Evolutionary conservation across 2,329 filamentous ascomycete genomes (phyloP).

Genomic region (Exophiala aquamarina): DNA sequence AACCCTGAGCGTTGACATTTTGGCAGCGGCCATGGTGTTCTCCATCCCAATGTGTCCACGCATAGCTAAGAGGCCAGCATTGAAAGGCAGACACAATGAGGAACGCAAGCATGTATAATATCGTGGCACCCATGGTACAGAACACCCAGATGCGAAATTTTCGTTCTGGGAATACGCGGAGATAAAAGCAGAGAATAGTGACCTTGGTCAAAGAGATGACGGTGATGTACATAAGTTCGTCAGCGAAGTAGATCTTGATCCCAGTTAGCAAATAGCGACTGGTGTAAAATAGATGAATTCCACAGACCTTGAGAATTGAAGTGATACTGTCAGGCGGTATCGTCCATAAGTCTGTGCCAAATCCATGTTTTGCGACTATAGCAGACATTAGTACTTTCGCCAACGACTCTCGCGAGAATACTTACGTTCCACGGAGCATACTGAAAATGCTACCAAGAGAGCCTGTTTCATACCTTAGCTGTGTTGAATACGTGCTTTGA

Average conservation of each 20-base stretch:
- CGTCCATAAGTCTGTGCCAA: constrained; percentile 49
- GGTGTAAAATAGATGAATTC: constrained; percentile 24
- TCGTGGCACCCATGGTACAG: constrained; percentile 32
- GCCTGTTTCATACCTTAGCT: constrained; percentile 14
- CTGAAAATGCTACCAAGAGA: constrained; percentile 29
- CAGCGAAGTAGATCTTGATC: constrained; percentile 35
- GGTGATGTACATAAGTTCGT: constrained; percentile 46
- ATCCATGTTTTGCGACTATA: constrained; percentile 32
- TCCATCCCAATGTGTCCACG: constrained; percentile 56
- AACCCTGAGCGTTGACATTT: constrained; percentile 50
- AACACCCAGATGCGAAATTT: constrained; percentile 8
- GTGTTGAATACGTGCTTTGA: too few species aligned
- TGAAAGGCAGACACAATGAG: constrained; percentile 39
- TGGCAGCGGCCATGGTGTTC: constrained; percentile 50
- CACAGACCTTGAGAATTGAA: constrained; percentile 38
- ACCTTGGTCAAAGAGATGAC: constrained; percentile 42
- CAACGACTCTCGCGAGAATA: background rate
- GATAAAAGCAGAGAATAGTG: constrained; percentile 40
- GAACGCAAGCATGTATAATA: constrained; percentile 46
- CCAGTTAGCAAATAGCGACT: constrained; percentile 27
- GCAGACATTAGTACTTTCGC: background rate
- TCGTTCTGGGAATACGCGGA: constrained; percentile 43
- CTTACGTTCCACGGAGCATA: constrained; percentile 31
- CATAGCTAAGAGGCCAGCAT: constrained; percentile 38
- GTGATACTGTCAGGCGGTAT: constrained; percentile 45